These are phyloP conservation scores for Myxozyma mucilagina DNA, from an alignment of 805 yeast genomes.

Conservation along the genomic window DNA sequence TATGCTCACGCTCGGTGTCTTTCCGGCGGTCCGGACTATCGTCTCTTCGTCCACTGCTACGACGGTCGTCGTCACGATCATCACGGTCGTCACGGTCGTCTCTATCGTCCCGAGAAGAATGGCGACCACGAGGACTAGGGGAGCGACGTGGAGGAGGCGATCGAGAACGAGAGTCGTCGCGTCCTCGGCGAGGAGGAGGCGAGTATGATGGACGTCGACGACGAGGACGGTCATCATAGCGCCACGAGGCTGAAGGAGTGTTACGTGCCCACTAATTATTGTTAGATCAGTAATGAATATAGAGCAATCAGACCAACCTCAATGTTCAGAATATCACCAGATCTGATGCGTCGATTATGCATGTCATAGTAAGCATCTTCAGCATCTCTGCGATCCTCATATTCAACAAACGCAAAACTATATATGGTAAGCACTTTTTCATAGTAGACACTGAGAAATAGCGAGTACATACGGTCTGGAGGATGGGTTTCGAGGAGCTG, in stretches of 20 bases:
- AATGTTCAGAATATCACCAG: conserved; percentile 35
- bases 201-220: conserved; percentile 22
- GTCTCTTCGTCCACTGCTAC: conserved; percentile 1
- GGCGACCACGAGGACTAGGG: conserved; percentile 12
- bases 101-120: conserved; percentile 7
- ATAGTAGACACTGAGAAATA: neutral
- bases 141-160: conserved; percentile 14
- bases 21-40: neutral
- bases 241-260: conserved; percentile 32
- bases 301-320: conserved; percentile 27
- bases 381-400: conserved; percentile 39
- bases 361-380: conserved; percentile 40
- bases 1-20: conserved; percentile 10
- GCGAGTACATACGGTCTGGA: conserved; percentile 30
- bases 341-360: conserved; percentile 35
- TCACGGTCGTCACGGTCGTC: conserved; percentile 10
- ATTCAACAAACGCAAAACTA: conserved; percentile 39
- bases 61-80: conserved; percentile 10
- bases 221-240: conserved; percentile 30
- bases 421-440: neutral
- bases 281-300: neutral
- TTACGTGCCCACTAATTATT: conserved; percentile 29
- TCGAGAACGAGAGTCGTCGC: conserved; percentile 8
- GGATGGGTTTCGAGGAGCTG: conserved; percentile 35
- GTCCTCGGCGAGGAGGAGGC: conserved; percentile 16